Base-by-base conservation (phyloP, 2,329 filamentous ascomycete species). In the Verticillium tricorpus region DNA sequence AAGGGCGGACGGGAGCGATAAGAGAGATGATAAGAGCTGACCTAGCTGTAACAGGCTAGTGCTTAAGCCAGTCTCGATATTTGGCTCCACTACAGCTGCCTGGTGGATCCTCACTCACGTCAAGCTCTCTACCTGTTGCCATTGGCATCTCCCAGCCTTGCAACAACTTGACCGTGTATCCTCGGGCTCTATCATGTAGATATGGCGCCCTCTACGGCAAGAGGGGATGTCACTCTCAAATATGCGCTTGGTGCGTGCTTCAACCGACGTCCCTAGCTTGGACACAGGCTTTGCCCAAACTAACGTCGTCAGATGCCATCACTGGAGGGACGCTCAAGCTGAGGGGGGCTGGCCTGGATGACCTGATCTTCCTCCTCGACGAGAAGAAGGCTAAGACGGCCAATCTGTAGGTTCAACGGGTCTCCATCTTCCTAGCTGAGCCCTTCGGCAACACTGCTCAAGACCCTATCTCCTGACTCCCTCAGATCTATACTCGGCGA, bases 401-500 rank as follows among this genome's bases (percentile, higher is more conserved):
- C 22, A 76, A 75, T 61, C 69, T 79, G 75, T 79, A 70, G 63
- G 74, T 50, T 58, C 40, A 17, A 12, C 31, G 9, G 9, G 25
- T 9, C n/a, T 17, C 19, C 28, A 12, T 5, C 22, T 37, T 25
- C 12, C 56, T 55, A 35, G 19, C 19, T 2, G 39, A n/a, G 58
- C 11, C 19, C 22, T 31, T 37, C 40, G 25, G 22, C 19, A 35
- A 22, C 40, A 28, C 32, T 6, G 3, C 28, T 58, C 7, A 55
- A 45, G 17, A 14, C 28, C 31, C n/a, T 28, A 4, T 6, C 12
- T 58, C 17, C 17, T 60, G 25, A 52, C 34, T 19, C 61, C 62
- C 55, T 34, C 61, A 69, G 69, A 40, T 64, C 73, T 34, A 69
- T 75, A 14, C 78, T 97, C 37, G 84, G 83, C 56, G 92, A 96